Base-by-base conservation (phyloP, 768 basidiomycete genomes). In the Russula earlei region DNA sequence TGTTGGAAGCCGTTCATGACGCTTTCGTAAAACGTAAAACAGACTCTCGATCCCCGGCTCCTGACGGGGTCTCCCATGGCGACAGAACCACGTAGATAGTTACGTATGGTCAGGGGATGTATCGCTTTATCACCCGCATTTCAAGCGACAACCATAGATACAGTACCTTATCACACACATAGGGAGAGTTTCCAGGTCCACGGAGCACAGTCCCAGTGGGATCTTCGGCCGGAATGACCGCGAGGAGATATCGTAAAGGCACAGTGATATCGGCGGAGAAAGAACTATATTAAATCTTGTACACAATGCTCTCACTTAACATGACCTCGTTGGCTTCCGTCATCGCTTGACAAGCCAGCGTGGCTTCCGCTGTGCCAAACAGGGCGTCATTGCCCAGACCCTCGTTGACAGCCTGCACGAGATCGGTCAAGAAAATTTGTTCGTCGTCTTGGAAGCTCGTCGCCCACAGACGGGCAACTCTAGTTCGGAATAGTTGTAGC, bases 251-350 rank as follows among this genome's bases (percentile, higher is more conserved):
- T 31, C 29, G 29, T 31, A 31, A 31, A 10, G 10, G 29, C 10
- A 31, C 29, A 31, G 10, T 31, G 10, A 31, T 31, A 5, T 31
- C 29, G 29, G 29, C 12, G 19, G 24, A 27, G 5, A 12, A 14
- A 7, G 20, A 54, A 44, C n/a, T 10, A 44, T 54, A 53, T 70
- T 73, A 91, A 54, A 91, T 81, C 69, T 84, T 91, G 74, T 94
- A 94, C 51, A 94, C 79, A 54, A 90, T 82, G 31, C 85, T 87
- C 31, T 88, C 90, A 61, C 85, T 86, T 64, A 91, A 76, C 88
- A 96, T 91, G 59, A 97, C 74, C 69, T 94, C 87, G 52, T 90
- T 84, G 12, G 73, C 74, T 17, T 85, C 83, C 25, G 79, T 77
- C 94, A 98, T 96, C 34, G 74, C 69, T 60, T 81, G 75, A 55